Evolutionary conservation across 192 early-diverging fungal genomes (phyloP).

Genomic region (Phlyctochytrium arcticum): DNA sequence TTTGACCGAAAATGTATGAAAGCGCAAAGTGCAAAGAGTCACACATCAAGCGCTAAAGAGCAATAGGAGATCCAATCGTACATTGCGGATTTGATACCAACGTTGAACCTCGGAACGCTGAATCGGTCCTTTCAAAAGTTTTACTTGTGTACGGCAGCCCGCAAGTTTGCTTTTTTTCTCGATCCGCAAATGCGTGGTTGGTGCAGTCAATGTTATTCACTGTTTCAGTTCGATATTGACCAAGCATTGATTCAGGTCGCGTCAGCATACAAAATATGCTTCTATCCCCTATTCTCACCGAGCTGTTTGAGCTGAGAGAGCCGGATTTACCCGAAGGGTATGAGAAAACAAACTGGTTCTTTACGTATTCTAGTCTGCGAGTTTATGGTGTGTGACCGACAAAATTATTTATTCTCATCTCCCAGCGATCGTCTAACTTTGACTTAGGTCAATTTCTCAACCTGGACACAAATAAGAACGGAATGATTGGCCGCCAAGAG

Average conservation of each 20-base stretch:
- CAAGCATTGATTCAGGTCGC: constrained; percentile 17
- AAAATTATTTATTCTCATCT: not conserved
- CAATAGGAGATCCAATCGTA: constrained; percentile 38
- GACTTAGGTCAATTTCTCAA: constrained; percentile 42
- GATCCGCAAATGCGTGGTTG: constrained; percentile 42
- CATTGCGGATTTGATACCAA: constrained; percentile 46
- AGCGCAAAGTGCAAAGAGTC: not conserved
- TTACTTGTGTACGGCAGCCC: constrained; percentile 44
- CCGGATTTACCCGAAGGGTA: constrained; percentile 34
- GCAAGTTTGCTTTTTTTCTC: constrained; percentile 54
- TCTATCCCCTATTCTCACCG: constrained; percentile 47
- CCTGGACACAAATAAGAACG: constrained; percentile 46
- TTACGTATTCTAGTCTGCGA: constrained; percentile 29
- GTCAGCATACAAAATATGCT: constrained; percentile 45
- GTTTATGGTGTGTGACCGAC: constrained; percentile 37
- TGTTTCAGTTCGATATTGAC: not conserved
- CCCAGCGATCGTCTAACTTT: not conserved
- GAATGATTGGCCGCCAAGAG: constrained; percentile 43
- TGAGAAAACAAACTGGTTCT: constrained; percentile 51
- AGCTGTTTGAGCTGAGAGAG: constrained; percentile 53
- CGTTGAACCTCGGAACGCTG: constrained; percentile 33
- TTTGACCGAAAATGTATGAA: constrained; percentile 37
- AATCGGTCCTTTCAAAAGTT: constrained; percentile 31
- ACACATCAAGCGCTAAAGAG: not conserved
- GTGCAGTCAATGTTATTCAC: not conserved